Evolutionary conservation across 164 flowering plant species (phyloP), one percentile per base, ranked within the genome.

Genomic region (Vitis rotundifolia): DNA sequence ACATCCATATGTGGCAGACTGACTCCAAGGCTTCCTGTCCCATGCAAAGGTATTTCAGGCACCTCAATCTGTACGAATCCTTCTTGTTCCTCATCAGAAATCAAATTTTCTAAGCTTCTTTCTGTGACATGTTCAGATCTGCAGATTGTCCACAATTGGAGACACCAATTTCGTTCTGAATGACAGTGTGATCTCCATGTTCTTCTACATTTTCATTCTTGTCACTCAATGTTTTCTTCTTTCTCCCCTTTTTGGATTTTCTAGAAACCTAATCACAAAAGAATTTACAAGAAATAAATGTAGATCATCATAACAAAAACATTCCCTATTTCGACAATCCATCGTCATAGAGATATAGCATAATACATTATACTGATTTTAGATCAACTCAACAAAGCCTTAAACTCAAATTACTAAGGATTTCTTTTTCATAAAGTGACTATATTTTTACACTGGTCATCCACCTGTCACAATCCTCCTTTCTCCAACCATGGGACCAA

Each of bases 231-330:
- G 66, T 47, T 68, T 76, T 88, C 77, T 85, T 89, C 83, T 75
- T 85, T 80, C 78, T 89, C 50, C 67, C 78, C 76, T 72, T 84
- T 76, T 88, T 88, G 16, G 87, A 71, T 80, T 88, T 93, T 77
- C 58, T 90, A 62, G 97, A 78, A 80, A 96, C 98, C 99, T 95
- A 63, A 61, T 14, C 62, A 47, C 54, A 37, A 49, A 47, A 56
- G 31, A 51, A 49, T 14, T 48, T 5, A 3, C 22, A 16, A 67
- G n/a, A 28, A 11, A 22, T 22, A 28, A 22, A 19, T 58, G 22
- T 8, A 58, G 61, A 16, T 9, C 22, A n/a, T 37, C 44, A 37
- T 5, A 37, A 37, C 7, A 6, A 37, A 37, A 37, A 37, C 44
- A 37, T 37, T 37, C 7, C 44, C 44, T 5, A 37, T 5, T 3